A percentile compares a stretch with the other conserved stretches of the same genome.
phyloP scores from a whole-genome alignment of 345 rosid genomes.

The Eucalyptus regnans region DNA sequence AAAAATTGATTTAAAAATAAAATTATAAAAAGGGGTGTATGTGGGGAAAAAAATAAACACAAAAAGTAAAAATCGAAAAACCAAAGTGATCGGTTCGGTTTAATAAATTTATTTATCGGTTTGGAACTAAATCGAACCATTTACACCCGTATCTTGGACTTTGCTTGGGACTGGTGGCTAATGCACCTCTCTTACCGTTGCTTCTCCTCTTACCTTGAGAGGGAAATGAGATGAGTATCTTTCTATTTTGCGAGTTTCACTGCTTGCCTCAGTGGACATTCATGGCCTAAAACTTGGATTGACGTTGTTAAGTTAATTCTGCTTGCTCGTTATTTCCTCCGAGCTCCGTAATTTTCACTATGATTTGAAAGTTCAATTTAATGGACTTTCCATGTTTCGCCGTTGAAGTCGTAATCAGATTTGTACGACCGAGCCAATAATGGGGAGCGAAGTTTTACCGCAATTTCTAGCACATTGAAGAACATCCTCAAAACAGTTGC shows the following conservation, averaged over 20 bases:
- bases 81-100: too few relatives aligned
- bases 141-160: not conserved
- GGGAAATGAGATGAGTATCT: not conserved
- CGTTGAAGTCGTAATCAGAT: not conserved
- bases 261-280: not conserved
- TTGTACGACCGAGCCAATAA: not conserved
- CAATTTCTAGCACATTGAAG: not conserved
- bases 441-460: not conserved
- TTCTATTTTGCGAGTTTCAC: not conserved
- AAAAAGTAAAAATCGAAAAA: too few relatives aligned
- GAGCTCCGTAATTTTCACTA: not conserved
- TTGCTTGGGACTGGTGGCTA: not conserved
- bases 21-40: too few relatives aligned
- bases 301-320: not conserved
- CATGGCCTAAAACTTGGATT: not conserved
- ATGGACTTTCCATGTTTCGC: not conserved
- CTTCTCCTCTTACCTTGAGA: not conserved
- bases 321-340: not conserved
- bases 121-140: too few relatives aligned
- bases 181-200: not conserved
- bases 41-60: too few relatives aligned
- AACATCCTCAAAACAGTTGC: not conserved
- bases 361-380: not conserved
- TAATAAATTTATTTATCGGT: too few relatives aligned
- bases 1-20: too few relatives aligned